Base-by-base conservation (phyloP, 1,284 basidiomycete species). In the Ganoderma lucidum region DNA sequence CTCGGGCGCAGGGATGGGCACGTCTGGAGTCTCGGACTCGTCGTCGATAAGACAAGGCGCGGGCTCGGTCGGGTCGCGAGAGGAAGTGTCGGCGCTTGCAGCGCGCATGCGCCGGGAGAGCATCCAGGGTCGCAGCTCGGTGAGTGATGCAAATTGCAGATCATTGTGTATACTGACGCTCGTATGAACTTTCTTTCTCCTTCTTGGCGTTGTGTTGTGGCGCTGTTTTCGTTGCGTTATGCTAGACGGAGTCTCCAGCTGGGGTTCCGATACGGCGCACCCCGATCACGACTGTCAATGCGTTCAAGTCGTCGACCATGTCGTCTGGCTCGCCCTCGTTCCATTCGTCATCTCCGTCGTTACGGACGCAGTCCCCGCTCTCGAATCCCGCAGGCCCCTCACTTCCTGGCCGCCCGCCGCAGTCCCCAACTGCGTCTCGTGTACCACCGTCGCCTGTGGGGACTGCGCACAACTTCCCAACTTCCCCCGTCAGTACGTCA, bases 231-330 rank as follows among this genome's bases (percentile, higher is more conserved):
- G 23, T 23, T 23, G 23, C 23, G 23, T 23, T 23, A 23, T 23
- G 23, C 28, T 6, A 69, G 67, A 65, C 77, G 76, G 78, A 80
- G 71, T 84, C 85, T 39, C 82, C 87, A 4, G 81, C 83, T 37
- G 80, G 85, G 1, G 74, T 89, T 19, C 85, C 86, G 1, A 89
- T 90, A 55, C 84, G 90, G 12, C 81, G 84, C 65, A 87, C 87
- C 0, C 83, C 81, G 37, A 80, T 90, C 41, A 85, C 83, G 66
- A 80, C 85, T n/a, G 83, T 89, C 0, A 84, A 89, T 72, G 88
- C 90, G 6, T 93, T 93, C 85, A 93, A 92, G 77, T 87, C 89
- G 4, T 87, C 87, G 59, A 90, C 91, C 0, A 81, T 93, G 19
- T 88, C 88, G 0, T 88, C 86, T 0, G 84, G 84, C 8, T 86